These are phyloP conservation scores for Pachyrhizus erosus DNA, from an alignment of 306 rosid species.

Conservation along the genomic window DNA sequence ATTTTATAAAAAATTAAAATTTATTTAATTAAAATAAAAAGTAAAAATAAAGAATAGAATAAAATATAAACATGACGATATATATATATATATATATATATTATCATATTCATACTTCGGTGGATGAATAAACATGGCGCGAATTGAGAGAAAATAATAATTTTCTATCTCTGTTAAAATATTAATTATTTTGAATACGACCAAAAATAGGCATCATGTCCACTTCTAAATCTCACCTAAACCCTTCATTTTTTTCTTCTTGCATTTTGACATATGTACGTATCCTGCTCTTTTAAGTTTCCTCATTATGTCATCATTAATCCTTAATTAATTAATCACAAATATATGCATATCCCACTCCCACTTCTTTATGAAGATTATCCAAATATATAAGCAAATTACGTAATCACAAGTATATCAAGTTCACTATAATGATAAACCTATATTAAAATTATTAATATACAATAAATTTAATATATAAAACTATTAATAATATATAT, in stretches of 20 bases:
- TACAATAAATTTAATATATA: too few species aligned
- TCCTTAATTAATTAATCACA: background rate
- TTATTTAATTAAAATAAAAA: too few species aligned
- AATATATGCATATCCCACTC: background rate
- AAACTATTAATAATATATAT: too few species aligned
- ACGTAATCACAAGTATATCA: background rate
- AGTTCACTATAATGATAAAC: too few species aligned
- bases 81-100: too few species aligned
- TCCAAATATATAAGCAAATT: background rate
- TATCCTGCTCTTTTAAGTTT: background rate
- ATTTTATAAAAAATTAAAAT: too few species aligned
- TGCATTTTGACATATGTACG: background rate
- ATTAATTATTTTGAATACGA: background rate
- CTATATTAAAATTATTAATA: too few species aligned
- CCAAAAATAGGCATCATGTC: constrained; percentile 22
- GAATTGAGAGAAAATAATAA: too few species aligned
- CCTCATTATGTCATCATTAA: background rate
- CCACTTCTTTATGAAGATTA: background rate
- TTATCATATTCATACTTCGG: too few species aligned
- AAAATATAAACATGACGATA: too few species aligned
- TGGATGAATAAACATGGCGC: too few species aligned
- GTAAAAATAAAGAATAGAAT: too few species aligned
- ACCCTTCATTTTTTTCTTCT: background rate
- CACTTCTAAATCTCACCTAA: constrained; percentile 26
- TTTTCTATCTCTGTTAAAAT: background rate